Conservation (phyloP, 2,329 filamentous ascomycete genomes). For the Microdochium bolleyi region DNA sequence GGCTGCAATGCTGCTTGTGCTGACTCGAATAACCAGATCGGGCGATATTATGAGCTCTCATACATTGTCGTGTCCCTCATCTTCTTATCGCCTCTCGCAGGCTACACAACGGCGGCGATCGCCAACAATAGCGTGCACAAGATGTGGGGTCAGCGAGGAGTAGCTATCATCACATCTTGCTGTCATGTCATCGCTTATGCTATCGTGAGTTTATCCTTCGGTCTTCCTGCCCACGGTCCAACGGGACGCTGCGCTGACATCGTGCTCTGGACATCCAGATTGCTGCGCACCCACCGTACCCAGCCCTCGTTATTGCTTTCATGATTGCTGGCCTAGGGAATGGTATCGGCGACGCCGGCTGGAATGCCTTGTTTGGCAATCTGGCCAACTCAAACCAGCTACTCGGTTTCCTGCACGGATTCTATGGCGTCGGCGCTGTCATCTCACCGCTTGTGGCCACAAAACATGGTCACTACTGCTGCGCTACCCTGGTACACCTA, state of each 20-base stretch:
- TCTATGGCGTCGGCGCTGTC: slow-evolving; percentile 61
- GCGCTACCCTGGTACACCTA: slow-evolving; percentile 59
- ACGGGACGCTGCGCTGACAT: too few relatives aligned
- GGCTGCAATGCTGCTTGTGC: slow-evolving; percentile 38
- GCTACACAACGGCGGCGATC: slow-evolving; percentile 36
- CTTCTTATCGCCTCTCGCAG: slow-evolving; percentile 37
- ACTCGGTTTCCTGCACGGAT: slow-evolving; percentile 59
- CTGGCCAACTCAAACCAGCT: slow-evolving; percentile 64
- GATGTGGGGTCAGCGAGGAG: slow-evolving; percentile 54
- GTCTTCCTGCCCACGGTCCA: too few relatives aligned
- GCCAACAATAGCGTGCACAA: slow-evolving; percentile 33
- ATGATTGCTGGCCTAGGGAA: slow-evolving; percentile 64
- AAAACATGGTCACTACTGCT: slow-evolving; percentile 56
- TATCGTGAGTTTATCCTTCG: too few relatives aligned
- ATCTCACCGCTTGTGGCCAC: slow-evolving; percentile 65
- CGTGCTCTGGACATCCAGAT: slow-evolving; percentile 56
- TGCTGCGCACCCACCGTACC: slow-evolving; percentile 58
- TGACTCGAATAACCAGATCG: slow-evolving; percentile 23
- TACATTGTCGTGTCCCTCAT: slow-evolving; percentile 40
- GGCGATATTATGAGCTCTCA: slow-evolving; percentile 33
- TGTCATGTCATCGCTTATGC: too few relatives aligned
- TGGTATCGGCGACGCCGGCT: slow-evolving; percentile 51
- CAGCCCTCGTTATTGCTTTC: slow-evolving; percentile 57
- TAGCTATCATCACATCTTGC: slow-evolving; percentile 52
- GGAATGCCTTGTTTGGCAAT: slow-evolving; percentile 52